Evolutionary conservation across 306 rosid species (phyloP).

Genomic region (Cyclanthera cordifolia): DNA sequence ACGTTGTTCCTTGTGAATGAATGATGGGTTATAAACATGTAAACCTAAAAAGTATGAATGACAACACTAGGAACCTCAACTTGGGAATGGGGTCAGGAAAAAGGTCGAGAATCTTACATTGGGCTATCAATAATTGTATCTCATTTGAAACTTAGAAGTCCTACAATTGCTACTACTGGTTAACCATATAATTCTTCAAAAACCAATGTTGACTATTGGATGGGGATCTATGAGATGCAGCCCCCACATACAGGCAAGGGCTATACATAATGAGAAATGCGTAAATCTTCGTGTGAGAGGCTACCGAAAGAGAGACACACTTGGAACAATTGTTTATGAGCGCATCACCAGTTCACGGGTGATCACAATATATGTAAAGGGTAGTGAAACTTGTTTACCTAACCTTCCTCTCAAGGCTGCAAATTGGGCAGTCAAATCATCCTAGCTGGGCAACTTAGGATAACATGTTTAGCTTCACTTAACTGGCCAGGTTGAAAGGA

Average conservation of each 20-base stretch:
- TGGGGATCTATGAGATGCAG: neutral
- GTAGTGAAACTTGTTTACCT: slow-evolving; percentile 20
- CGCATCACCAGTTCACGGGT: neutral
- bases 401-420: slow-evolving; percentile 71
- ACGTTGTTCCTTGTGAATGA: neutral
- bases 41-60: neutral
- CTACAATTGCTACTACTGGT: slow-evolving; percentile 5
- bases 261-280: slow-evolving; percentile 1
- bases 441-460: slow-evolving; percentile 89
- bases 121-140: slow-evolving; percentile 10
- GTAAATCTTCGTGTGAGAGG: slow-evolving; percentile 1
- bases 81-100: neutral
- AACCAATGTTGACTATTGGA: neutral
- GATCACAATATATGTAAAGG: neutral
- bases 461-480: slow-evolving; percentile 59
- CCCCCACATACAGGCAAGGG: neutral
- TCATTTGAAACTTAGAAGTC: slow-evolving; percentile 8
- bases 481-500: slow-evolving; percentile 64
- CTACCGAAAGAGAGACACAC: slow-evolving; percentile 1
- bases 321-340: neutral
- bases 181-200: neutral
- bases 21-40: neutral
- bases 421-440: slow-evolving; percentile 70
- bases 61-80: neutral
- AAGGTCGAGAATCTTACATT: neutral